Base-by-base conservation (phyloP, 371 early-diverging fungal genomes). In the Mucor racemosus region DNA sequence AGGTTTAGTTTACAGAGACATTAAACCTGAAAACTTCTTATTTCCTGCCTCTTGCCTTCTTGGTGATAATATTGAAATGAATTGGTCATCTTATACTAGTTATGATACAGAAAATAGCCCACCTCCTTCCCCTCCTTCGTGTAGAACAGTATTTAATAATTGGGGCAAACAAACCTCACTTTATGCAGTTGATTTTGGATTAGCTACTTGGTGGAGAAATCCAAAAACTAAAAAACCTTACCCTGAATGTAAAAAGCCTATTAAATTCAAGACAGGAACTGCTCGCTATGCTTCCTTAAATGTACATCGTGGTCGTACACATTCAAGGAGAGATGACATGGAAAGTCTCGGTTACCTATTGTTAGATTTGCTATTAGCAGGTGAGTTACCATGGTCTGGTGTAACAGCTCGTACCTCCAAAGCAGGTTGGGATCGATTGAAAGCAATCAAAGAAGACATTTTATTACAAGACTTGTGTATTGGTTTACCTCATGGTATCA, bases 1-100 rank as follows among this genome's bases (percentile, higher is more conserved):
- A 71, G 93, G 95, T 65, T 81, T 96, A 48, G 89, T 99, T 19
- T 98, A 99, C 77, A 86, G 98, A 60, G 99, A 99, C 76, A 93
- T 99, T 65, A 99, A 99, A 74, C 99, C 99, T 15, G 99, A 98
- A 73, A 99, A 99, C 82, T 97, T 99, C 57, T 58, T 86, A 10
- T 71, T 84, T 34, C 73, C 78, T 38, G 63, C 58, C 6, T 73
- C 74, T 35, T 75, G 76, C 54, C 14, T 40, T 4, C 41, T 66
- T 9, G 33, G 38, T 19, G 46, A 61, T 50, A 26, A 50, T 21
- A 10, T 33, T 46, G 35, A 55, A 35, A 55, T 55, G 55, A 55
- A 57, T 9, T 64, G 56, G 41, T 21, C 50, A 46, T 40, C 62
- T 21, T 10, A 26, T 64, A 31, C 34, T 44, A 31, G 7, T 46